Conservation (phyloP, 2,329 filamentous ascomycete genomes). For the Chaetomium sp. region DNA sequence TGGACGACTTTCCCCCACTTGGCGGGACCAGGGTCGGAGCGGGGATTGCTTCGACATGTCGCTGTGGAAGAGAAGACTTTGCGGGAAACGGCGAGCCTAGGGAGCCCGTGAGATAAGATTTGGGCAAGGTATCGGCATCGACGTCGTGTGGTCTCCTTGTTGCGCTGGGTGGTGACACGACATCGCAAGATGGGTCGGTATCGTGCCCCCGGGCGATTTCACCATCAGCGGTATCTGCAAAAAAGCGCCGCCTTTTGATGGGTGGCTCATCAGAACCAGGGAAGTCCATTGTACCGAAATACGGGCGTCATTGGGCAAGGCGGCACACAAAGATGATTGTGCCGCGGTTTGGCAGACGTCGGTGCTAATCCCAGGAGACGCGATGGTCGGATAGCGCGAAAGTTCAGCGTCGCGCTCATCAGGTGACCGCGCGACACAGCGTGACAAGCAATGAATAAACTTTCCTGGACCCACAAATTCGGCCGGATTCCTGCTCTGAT, state of each 20-base stretch:
- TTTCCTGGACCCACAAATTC: constrained; percentile 5
- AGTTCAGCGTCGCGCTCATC: constrained; percentile 33
- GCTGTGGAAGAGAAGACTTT: constrained; percentile 2
- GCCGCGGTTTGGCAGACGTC: background rate
- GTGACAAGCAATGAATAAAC: background rate
- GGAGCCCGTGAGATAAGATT: background rate
- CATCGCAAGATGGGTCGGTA: constrained; percentile 2
- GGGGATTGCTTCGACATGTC: background rate
- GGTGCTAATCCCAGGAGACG: constrained; percentile 27
- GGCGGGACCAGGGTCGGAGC: background rate
- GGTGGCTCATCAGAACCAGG: constrained; percentile 45
- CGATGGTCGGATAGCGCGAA: constrained; percentile 30
- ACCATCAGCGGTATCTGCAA: constrained; percentile 43
- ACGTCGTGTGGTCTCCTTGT: background rate
- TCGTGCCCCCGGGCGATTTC: constrained; percentile 29
- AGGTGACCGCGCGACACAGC: constrained; percentile 30
- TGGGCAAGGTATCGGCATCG: constrained; percentile 7
- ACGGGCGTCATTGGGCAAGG: background rate
- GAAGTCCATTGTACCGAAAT: constrained; percentile 26
- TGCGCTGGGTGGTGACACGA: constrained; percentile 1
- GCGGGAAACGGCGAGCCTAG: background rate
- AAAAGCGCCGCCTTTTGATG: constrained; percentile 51
- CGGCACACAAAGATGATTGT: background rate
- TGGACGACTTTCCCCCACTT: background rate
- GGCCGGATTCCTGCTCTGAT: constrained; percentile 13